Base-by-base conservation (phyloP, 306 rosid species). In the Cicer judaicum region DNA sequence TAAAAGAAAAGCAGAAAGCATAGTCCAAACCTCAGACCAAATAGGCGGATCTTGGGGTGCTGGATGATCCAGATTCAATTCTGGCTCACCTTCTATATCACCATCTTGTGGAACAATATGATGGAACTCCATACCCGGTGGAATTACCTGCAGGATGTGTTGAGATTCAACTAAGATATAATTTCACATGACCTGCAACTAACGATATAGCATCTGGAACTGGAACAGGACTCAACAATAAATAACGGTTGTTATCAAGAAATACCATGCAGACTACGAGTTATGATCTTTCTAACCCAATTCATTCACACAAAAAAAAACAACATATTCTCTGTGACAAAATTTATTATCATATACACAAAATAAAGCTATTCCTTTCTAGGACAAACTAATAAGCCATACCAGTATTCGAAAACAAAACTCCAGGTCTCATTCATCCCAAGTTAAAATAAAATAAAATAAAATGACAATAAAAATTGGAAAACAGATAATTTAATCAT, bases 111-210 rank as follows among this genome's bases (percentile, higher is more conserved):
- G 98, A 83, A 77, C 82, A 83, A 94, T 94, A 83, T 94, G 95
- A 83, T 91, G 94, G 81, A 94, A 94, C 89, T 94, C 98, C 98
- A 94, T 94, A 61, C 98, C 98, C 39, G 98, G 98, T 59, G 98
- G 91, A 85, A 94, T 94, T 77, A 81, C 54, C 98, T 94, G 90
- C 88, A 84, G 50, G 73, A 40, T 43, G 62, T 38, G 50, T 66
- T 64, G 66, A 42, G 75, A 29, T 67, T 49, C 42, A 74, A 36
- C 19, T 60, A 67, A 76, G 56, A 73, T 83, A 12, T 64, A 65
- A 80, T 68, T 73, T 61, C 18, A 73, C 74, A 39, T 40, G 47
- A 76, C 56, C 19, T 55, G 69, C 60, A 50, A 78, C 24, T 55
- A 65, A 44, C 18, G 60, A 50, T 70, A 76, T 12, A 7, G 29